Evolutionary conservation across 768 basidiomycete species (phyloP), one percentile per base, ranked within the genome.

Genomic region (Sistotremastrum niveocremeum): DNA sequence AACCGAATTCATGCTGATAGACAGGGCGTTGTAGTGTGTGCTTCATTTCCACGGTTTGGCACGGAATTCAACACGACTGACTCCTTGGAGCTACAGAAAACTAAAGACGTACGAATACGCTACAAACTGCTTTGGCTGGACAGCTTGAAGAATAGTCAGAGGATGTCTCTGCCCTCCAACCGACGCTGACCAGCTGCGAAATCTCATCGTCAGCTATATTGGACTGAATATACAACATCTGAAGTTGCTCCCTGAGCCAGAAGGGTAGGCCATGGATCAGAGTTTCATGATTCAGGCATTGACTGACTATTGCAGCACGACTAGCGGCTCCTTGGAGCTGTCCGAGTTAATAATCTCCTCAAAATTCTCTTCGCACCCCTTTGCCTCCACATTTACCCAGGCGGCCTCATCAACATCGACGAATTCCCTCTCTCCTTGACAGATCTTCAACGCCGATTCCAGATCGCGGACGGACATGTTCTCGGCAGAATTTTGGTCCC

Each of bases 211-310:
- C 52, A 88, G 83, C 47, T 95, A 95, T 64, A 76, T 81, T 7
- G 93, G 91, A 4, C 71, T 97, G 41, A 84, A 75, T 28, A 67
- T 99, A 6, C 89, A 93, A 63, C 91, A 93, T 49, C 86, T 93
- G 1, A 80, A 79, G 35, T 91, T 97, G 83, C 98, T 99, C 53
- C 85, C 89, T 41, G 88, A 95, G 53, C 91, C 91, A 7, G 46
- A 62, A 45, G 73, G 77, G 90, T 86, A 61, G 48, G 74, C 66
- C 29, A 30, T 45, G 7, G 30, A n/a, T n/a, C n/a, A n/a, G n/a
- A n/a, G n/a, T n/a, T n/a, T n/a, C n/a, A n/a, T n/a, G n/a, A n/a
- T n/a, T n/a, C n/a, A n/a, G n/a, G n/a, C n/a, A n/a, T n/a, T n/a
- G n/a, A n/a, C n/a, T n/a, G n/a, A n/a, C n/a, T n/a, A n/a, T n/a